Conservation (phyloP, 306 rosid species). For the Trichosanthes truncata region DNA sequence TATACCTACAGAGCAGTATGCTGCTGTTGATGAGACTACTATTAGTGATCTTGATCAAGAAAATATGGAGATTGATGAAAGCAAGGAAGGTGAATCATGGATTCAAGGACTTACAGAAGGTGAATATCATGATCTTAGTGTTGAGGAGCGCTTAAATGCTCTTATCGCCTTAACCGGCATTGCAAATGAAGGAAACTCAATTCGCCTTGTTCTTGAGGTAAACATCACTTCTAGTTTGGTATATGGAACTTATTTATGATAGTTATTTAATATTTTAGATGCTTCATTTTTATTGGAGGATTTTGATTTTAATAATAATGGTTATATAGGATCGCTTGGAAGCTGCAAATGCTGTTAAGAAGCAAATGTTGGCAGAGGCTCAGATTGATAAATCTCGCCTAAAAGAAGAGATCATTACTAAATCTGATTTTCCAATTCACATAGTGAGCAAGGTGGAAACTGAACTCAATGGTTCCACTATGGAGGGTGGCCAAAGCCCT, state of each 20-base stretch:
- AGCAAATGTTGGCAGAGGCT: slow-evolving; percentile 99
- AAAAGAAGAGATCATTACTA: slow-evolving; percentile 60
- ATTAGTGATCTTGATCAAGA: slow-evolving; percentile 44
- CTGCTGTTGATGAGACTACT: slow-evolving; percentile 28
- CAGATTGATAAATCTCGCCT: slow-evolving; percentile 87
- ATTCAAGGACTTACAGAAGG: slow-evolving; percentile 94
- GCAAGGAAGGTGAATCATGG: slow-evolving; percentile 94
- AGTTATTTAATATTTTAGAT: background rate
- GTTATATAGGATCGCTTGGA: slow-evolving; percentile 86
- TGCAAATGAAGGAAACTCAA: slow-evolving; percentile 97
- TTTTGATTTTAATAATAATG: slow-evolving; percentile 20
- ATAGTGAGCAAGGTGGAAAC: slow-evolving; percentile 54
- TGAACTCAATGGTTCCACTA: slow-evolving; percentile 34
- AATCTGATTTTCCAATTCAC: slow-evolving; percentile 45
- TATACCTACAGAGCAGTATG: slow-evolving; percentile 26
- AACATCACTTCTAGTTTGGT: background rate
- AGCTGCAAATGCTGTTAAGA: slow-evolving; percentile 92
- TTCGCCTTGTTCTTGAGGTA: slow-evolving; percentile 95
- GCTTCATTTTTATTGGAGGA: background rate
- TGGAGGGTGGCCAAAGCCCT: slow-evolving; percentile 77
- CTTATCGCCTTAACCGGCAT: slow-evolving; percentile 73
- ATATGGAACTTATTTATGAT: background rate
- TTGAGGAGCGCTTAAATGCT: slow-evolving; percentile 88
- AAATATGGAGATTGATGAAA: slow-evolving; percentile 95
- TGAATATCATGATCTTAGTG: slow-evolving; percentile 85